Evolutionary conservation across 768 basidiomycete species (phyloP).

Genomic region (Lenzites betulinus): DNA sequence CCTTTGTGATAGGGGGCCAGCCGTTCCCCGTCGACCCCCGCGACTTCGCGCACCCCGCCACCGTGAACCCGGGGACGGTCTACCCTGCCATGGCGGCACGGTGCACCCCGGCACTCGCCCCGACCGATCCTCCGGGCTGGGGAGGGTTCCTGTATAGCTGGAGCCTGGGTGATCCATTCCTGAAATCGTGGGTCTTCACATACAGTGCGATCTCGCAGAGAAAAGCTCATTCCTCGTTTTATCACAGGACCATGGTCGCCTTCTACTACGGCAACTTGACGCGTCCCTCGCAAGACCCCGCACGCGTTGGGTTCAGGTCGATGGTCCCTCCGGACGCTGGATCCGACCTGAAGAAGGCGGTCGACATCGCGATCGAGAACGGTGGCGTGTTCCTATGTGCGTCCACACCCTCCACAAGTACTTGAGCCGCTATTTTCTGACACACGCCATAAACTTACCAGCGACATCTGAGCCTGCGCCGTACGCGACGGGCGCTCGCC

Average conservation of each 20-base stretch:
- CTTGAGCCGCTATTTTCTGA: background rate
- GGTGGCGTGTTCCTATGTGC: conserved; percentile 37
- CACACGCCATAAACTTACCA: background rate
- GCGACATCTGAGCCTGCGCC: conserved; percentile 11
- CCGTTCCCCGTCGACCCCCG: conserved; percentile 76
- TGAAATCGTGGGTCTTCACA: conserved; percentile 59
- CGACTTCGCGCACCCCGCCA: conserved; percentile 58
- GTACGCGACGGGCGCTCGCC: background rate
- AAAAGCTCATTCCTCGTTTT: background rate
- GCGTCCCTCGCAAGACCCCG: conserved; percentile 65
- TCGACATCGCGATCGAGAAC: conserved; percentile 33
- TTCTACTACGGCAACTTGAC: conserved; percentile 76
- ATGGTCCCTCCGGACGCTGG: conserved; percentile 63
- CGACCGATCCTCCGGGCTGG: conserved; percentile 62
- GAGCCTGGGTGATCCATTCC: conserved; percentile 76
- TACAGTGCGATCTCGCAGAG: background rate
- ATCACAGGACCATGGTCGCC: conserved; percentile 57
- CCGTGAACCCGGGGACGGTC: conserved; percentile 18
- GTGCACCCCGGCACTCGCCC: conserved; percentile 57
- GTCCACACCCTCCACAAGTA: background rate
- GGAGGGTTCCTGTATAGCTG: conserved; percentile 68
- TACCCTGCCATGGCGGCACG: conserved; percentile 35
- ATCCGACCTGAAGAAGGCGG: conserved; percentile 38
- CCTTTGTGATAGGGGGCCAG: conserved; percentile 68
- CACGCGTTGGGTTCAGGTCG: conserved; percentile 70